Percentiles rank a stretch among this genome's conserved stretches.
Conservation (phyloP, 2,329 filamentous ascomycete species). For the Dactylonectria macrodidyma region DNA sequence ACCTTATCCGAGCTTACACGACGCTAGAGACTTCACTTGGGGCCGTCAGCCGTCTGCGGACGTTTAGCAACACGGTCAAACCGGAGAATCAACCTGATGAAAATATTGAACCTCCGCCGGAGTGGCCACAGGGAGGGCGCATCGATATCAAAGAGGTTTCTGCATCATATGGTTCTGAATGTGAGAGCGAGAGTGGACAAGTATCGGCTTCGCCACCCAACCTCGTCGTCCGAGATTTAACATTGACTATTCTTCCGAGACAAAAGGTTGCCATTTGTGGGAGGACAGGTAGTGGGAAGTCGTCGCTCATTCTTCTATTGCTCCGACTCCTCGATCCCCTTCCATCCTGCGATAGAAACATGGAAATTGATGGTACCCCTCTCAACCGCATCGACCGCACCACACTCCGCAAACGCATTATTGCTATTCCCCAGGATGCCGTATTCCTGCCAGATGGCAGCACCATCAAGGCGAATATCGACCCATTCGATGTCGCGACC, state of each 20-base stretch:
- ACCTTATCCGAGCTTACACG: constrained; percentile 42
- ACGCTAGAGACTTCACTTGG: constrained; percentile 43
- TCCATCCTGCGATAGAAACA: constrained; percentile 40
- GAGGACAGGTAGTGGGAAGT: constrained; percentile 61
- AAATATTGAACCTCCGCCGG: constrained; percentile 34
- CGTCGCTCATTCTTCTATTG: constrained; percentile 57
- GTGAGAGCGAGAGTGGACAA: neutral
- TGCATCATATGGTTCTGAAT: constrained; percentile 50
- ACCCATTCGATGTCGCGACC: constrained; percentile 54
- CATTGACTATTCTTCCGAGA: constrained; percentile 48
- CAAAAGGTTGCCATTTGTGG: constrained; percentile 57
- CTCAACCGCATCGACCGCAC: constrained; percentile 57
- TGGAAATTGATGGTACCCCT: constrained; percentile 61
- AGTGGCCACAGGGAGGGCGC: constrained; percentile 51
- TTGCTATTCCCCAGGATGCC: constrained; percentile 68
- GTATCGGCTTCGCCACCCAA: constrained; percentile 6
- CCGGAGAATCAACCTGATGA: constrained; percentile 43
- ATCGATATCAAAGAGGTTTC: constrained; percentile 52
- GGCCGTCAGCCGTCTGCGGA: constrained; percentile 40
- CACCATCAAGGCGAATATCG: constrained; percentile 59
- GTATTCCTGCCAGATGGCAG: constrained; percentile 64
- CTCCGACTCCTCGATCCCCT: constrained; percentile 60
- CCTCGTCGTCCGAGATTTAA: constrained; percentile 47
- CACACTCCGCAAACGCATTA: constrained; percentile 62
- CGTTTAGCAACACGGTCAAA: constrained; percentile 44